Evolutionary conservation across 495 filamentous ascomycete species (phyloP).

Genomic region (Neurospora hispaniola): DNA sequence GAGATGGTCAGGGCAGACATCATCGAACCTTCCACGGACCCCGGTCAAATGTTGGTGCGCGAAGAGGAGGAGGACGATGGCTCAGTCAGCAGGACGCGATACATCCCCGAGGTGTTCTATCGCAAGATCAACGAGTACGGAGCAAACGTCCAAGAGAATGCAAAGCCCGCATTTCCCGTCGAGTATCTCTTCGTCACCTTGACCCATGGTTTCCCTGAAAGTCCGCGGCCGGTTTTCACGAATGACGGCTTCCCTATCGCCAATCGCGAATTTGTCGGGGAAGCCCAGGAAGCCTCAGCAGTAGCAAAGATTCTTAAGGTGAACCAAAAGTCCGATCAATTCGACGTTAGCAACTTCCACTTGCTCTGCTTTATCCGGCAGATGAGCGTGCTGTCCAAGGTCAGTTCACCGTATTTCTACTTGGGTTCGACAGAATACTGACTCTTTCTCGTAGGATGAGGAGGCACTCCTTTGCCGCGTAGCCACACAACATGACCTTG

Average conservation of each 20-base stretch:
- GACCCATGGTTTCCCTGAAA: constrained; percentile 89
- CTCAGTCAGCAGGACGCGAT: constrained; percentile 58
- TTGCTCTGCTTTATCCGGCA: constrained; percentile 77
- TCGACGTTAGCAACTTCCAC: constrained; percentile 83
- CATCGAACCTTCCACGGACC: constrained; percentile 88
- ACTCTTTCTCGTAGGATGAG: constrained; percentile 56
- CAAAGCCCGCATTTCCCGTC: constrained; percentile 90
- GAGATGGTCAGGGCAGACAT: constrained; percentile 97
- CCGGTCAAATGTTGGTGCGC: constrained; percentile 86
- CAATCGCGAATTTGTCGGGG: constrained; percentile 76
- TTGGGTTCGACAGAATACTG: background rate
- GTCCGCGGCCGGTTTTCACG: constrained; percentile 62
- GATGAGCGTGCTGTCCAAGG: constrained; percentile 74
- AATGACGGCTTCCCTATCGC: constrained; percentile 70
- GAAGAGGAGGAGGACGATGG: constrained; percentile 80
- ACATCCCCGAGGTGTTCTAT: constrained; percentile 97
- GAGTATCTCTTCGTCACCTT: constrained; percentile 94
- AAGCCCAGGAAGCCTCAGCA: constrained; percentile 55
- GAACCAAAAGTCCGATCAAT: constrained; percentile 44
- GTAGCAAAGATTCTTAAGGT: constrained; percentile 33
- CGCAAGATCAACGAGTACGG: constrained; percentile 94
- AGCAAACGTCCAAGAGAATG: constrained; percentile 90
- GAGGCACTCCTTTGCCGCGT: constrained; percentile 77
- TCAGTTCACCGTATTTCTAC: constrained; percentile 10
- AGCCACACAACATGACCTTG: constrained; percentile 64